Base-by-base conservation (phyloP, 225 moss, liverwort and hornwort species). In the Lunularia cruciata region DNA sequence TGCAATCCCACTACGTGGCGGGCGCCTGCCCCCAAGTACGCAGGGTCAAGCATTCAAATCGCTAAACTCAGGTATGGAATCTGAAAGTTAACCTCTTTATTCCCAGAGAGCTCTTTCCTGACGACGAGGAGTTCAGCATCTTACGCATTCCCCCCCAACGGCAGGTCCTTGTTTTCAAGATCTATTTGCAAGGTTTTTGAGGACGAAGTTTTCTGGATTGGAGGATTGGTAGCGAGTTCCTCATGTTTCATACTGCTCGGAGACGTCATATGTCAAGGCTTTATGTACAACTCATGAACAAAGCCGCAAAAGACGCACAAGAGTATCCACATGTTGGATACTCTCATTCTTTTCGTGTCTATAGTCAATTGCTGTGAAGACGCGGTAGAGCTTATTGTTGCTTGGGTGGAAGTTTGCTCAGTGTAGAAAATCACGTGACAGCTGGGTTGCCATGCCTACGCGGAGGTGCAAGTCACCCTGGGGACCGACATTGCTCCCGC, bases 381-480 rank as follows among this genome's bases (percentile, higher is more conserved):
- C 34, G 39, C 39, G 1, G 25, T 61, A 40, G 61, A 61, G 38
- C 61, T 39, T 40, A 40, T 40, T 61, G 61, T 61, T 61, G 38
- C 61, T 22, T 39, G 11, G 61, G 61, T 42, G 61, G 34, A 32
- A 40, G 61, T 61, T 1, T 26, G 39, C 61, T 61, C 61, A 39
- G 61, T 61, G 15, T 40, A 61, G 60, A 61, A 38, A 25, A 40
- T 40, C 39, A 61, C 12, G 61, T 15, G 38, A 40, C 25, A 40
- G 20, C 61, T 40, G 61, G 23, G 61, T 40, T 61, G 39, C 37
- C 19, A 12, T 40, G 40, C 40, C 61, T 25, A 40, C 38, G 61
- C 61, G 40, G 61, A 40, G 40, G 61, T 61, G 61, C 61, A 61
- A 23, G 61, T 40, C 39, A 40, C 61, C 61, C 10, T 23, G 61